Base-by-base conservation (phyloP, 192 early-diverging fungal species). In the Coemansia erecta region DNA sequence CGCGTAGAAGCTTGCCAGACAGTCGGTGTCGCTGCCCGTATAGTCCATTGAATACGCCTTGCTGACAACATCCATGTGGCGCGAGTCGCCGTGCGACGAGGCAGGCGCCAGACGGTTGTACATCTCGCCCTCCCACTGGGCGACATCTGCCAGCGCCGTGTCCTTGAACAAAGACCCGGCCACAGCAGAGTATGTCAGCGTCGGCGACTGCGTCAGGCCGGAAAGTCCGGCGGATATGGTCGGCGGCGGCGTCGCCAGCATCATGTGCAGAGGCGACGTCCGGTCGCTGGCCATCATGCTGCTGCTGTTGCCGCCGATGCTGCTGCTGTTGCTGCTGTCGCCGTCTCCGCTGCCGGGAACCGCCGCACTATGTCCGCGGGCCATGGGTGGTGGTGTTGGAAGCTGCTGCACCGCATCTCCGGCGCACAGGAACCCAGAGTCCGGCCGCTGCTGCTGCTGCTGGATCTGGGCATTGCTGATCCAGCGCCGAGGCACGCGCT, bases 71-170 rank as follows among this genome's bases (percentile, higher is more conserved):
- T 63, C 64, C 60, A 63, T 63, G 50, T 62, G 68, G 6, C 17
- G 17, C 33, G 53, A 7, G 2, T 78, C 75, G 26, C 62, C 35
- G 47, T 45, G 57, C 19, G 50, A 42, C 15, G 50, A 42, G 4
- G 67, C 23, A 3, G 54, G 53, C 1, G 61, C 53, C 40, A 72
- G 17, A 11, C 69, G 50, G 21, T 47, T 46, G 46, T 78, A 56
- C 65, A 78, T 71, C 50, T 78, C 75, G 50, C 58, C 46, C 54
- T 72, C 75, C 75, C 75, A 78, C 42, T 35, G 22, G 3, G 56
- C 49, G 13, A 78, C 60, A 37, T 68, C 63, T 40, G 54, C 22
- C 37, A 45, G 13, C 10, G 64, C 61, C 24, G 69, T 53, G 49
- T 66, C 55, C 45, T 60, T 60, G 53, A 77, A 77, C 49, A 77